Evolutionary conservation across 352 stramenopile species (phyloP).

Genomic region (Phytopythium aichiense): DNA sequence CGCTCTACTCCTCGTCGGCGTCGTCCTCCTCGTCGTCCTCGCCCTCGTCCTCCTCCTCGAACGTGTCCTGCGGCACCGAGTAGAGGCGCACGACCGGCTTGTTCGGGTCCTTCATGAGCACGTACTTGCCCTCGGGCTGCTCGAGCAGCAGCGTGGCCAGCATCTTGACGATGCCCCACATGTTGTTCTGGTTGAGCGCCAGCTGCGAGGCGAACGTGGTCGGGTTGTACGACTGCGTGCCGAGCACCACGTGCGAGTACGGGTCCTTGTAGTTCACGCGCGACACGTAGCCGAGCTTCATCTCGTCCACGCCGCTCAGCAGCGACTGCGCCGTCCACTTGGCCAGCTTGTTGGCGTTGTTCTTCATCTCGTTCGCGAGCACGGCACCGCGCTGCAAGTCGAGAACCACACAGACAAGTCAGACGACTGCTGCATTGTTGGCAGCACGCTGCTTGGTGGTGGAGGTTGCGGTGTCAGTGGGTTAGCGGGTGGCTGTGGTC

Average conservation of each 20-base stretch:
- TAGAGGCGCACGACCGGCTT: slow-evolving; percentile 97
- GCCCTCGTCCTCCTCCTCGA: slow-evolving; percentile 91
- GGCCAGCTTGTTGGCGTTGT: slow-evolving; percentile 98
- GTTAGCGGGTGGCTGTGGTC: slow-evolving; percentile 8
- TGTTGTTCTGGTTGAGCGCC: slow-evolving; percentile 96
- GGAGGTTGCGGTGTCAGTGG: background rate
- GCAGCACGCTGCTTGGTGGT: background rate
- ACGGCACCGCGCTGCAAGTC: slow-evolving; percentile 90
- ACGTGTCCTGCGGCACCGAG: slow-evolving; percentile 92
- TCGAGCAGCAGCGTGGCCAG: slow-evolving; percentile 93
- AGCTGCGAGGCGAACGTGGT: slow-evolving; percentile 97
- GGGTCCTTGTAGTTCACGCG: slow-evolving; percentile 92
- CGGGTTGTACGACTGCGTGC: slow-evolving; percentile 96
- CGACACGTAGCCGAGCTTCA: slow-evolving; percentile 98
- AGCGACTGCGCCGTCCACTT: slow-evolving; percentile 98
- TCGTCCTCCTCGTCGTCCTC: slow-evolving; percentile 60
- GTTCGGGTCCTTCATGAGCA: slow-evolving; percentile 98
- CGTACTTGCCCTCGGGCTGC: slow-evolving; percentile 97
- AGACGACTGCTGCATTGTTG: background rate
- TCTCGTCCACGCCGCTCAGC: slow-evolving; percentile 94
- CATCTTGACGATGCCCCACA: slow-evolving; percentile 97
- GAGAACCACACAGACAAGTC: slow-evolving; percentile 9
- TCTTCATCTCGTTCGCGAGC: slow-evolving; percentile 98
- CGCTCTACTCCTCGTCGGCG: slow-evolving; percentile 8
- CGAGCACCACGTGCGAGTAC: slow-evolving; percentile 95